These are phyloP conservation scores for Diaporthe helianthi DNA, from an alignment of 2,329 filamentous ascomycete species.

Conservation along the genomic window DNA sequence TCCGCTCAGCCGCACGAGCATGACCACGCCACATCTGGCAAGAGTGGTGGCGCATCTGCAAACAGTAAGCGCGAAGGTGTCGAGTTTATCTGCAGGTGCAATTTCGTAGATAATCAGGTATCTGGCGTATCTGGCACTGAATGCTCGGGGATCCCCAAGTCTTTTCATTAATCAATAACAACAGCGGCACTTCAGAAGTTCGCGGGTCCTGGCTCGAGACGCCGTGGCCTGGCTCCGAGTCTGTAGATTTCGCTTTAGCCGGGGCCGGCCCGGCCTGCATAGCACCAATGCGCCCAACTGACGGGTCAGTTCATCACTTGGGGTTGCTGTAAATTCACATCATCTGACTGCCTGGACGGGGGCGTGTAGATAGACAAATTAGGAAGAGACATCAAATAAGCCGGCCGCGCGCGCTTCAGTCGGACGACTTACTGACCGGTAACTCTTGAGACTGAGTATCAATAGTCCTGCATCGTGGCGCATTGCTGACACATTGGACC, in stretches of 20 bases:
- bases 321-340: not conserved
- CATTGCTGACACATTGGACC: not conserved
- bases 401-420: not conserved
- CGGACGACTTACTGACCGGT: not conserved
- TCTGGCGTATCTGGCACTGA: constrained; percentile 1
- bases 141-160: not conserved
- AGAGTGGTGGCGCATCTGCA: not conserved
- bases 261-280: not conserved
- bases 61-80: not conserved
- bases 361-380: not conserved
- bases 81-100: not conserved
- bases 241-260: not conserved
- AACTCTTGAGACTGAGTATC: not conserved
- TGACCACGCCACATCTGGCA: not conserved
- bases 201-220: not conserved
- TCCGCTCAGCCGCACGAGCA: not conserved
- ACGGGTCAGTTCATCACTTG: not conserved
- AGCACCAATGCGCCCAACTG: not conserved
- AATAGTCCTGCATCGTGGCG: not conserved
- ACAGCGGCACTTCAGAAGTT: not conserved
- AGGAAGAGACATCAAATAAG: not conserved
- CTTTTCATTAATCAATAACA: not conserved
- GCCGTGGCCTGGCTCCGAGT: not conserved
- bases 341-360: not conserved
- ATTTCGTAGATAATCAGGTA: not conserved